These are phyloP conservation scores for Simmondsia chinensis DNA, from an alignment of 148 eudicot species.

Conservation along the genomic window DNA sequence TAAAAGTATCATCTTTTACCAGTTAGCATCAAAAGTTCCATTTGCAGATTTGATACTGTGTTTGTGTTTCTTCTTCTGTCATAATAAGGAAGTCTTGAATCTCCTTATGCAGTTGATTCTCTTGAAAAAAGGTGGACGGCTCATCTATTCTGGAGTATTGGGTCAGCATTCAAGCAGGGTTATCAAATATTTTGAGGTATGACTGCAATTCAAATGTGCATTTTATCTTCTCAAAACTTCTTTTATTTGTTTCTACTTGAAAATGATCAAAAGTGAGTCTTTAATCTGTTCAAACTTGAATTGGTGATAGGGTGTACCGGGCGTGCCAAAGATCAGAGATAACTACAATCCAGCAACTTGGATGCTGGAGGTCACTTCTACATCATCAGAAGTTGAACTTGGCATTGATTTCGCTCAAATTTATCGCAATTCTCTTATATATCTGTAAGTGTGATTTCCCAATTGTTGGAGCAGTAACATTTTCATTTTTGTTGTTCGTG, in stretches of 20 bases:
- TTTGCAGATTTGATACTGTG: too few species aligned
- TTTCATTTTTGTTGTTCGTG: too few species aligned
- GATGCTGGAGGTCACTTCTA: constrained; percentile 79
- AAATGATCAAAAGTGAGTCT: too few species aligned
- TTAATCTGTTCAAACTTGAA: not conserved
- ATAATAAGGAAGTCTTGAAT: not conserved
- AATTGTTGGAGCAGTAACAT: too few species aligned
- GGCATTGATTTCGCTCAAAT: constrained; percentile 54
- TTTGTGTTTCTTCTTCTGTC: too few species aligned
- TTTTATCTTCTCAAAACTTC: not conserved
- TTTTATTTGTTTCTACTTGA: not conserved
- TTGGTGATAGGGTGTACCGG: constrained; percentile 38
- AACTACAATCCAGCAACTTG: constrained; percentile 89
- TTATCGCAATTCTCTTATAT: constrained; percentile 35
- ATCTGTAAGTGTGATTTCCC: constrained; percentile 38
- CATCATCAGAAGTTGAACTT: constrained; percentile 57
- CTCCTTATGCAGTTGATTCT: constrained; percentile 44
- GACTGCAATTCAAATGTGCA: not conserved
- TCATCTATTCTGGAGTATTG: constrained; percentile 71
- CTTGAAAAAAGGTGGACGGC: constrained; percentile 54
- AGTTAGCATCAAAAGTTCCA: too few species aligned
- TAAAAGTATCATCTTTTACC: too few species aligned
- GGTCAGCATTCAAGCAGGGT: constrained; percentile 52
- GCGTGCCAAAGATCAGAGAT: constrained; percentile 56
- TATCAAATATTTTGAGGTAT: constrained; percentile 73